Base-by-base conservation (phyloP, 495 filamentous ascomycete genomes). In the Aspergillus ostianus region DNA sequence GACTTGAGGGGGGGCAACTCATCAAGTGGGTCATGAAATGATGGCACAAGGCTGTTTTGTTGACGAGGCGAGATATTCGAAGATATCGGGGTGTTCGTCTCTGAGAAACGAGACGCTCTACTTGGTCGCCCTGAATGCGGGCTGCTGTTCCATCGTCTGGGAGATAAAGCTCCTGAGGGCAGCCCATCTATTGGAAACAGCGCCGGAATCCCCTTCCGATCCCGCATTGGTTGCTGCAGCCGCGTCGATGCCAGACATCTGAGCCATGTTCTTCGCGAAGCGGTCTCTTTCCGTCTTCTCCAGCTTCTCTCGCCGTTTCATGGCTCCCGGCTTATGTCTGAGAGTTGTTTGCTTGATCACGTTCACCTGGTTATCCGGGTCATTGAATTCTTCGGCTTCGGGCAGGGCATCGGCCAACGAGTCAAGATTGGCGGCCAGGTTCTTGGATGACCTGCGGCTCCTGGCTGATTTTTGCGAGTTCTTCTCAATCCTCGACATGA, bases 231-330 rank as follows among this genome's bases (percentile, higher is more conserved):
- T 15, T 36, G 57, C 53, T 18, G 68, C 30, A 44, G 56, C 53
- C 45, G 68, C 17, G 20, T 66, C 64, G 12, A 73, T 75, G 64
- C 41, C 70, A 46, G 60, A 82, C 80, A 65, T 73, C 58, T 85
- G 80, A 45, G 89, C 92, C 80, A 98, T 75, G 72, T 92, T 97
- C 73, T 78, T 82, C 57, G 82, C 85, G 67, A 97, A 97, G 58
- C 93, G 79, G 72, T 91, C 85, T 69, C 88, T 85, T 81, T 98
- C 93, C 62, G 79, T 72, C 71, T 76, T 83, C 53, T 95, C 88
- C 27, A 97, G 46, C 70, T 83, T 85, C 71, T 92, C 90, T 75
- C 88, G 92, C 64, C 84, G 80, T 82, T 92, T 96, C 77, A 90
- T 78, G 15, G 91, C 90, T 0, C 93, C 93, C 0, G 89, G 90